phyloP scores from a whole-genome alignment of 2,329 filamentous ascomycete species.

The Tricladium varicosporioides region DNA sequence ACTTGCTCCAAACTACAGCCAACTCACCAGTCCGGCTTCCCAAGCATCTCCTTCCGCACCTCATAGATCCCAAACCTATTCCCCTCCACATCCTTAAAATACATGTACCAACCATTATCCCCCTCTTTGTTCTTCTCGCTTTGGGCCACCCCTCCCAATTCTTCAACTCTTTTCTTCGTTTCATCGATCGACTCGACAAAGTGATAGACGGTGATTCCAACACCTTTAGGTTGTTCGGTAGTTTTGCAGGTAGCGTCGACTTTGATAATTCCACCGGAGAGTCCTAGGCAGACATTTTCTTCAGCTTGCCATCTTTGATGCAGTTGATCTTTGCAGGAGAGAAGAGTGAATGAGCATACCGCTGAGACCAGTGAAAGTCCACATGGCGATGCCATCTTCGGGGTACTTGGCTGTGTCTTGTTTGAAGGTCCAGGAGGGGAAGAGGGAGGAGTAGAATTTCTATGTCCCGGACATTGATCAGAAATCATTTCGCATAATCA shows the following conservation, averaged over 20 bases:
- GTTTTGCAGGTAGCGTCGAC: conserved; percentile 3
- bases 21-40: too few relatives aligned
- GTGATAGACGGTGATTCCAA: conserved; percentile 12
- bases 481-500: too few relatives aligned
- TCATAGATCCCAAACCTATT: too few relatives aligned
- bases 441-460: conserved; percentile 16
- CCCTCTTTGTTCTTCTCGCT: conserved; percentile 14
- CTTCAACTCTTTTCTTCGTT: conserved; percentile 7
- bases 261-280: conserved; percentile 1
- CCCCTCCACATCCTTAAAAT: conserved; percentile 15
- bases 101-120: conserved; percentile 14
- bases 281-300: not conserved
- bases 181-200: conserved; percentile 14
- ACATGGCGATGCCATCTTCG: conserved; percentile 11
- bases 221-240: conserved; percentile 5
- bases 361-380: conserved; percentile 1
- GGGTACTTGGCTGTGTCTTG: conserved; percentile 9
- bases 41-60: too few relatives aligned
- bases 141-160: conserved; percentile 9
- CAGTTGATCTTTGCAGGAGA: not conserved
- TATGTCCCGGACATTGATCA: not conserved
- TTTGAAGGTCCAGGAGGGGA: conserved; percentile 15
- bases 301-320: too few relatives aligned
- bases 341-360: not conserved
- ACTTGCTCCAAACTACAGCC: too few relatives aligned